phyloP scores from a whole-genome alignment of 176 grass and related monocot species.

The Aegilops longissima region DNA sequence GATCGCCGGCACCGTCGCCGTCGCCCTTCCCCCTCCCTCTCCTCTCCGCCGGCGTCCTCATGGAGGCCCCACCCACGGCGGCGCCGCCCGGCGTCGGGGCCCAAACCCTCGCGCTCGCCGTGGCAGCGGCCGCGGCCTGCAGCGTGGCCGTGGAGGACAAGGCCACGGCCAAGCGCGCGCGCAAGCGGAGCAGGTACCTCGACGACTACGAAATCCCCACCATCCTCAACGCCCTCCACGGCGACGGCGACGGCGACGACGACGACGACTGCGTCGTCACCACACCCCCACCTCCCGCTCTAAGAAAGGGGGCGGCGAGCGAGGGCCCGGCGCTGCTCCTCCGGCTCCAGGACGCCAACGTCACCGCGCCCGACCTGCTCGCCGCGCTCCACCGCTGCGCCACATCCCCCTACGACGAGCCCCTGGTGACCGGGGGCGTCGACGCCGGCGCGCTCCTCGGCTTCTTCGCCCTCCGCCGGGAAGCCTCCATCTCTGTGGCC shows the following conservation, averaged over 20 bases:
- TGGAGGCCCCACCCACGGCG: neutral
- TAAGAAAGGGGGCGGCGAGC: neutral
- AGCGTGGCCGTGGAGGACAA: neutral
- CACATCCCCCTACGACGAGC: neutral
- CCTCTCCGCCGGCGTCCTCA: neutral
- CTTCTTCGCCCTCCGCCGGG: constrained; percentile 16
- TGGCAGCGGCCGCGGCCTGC: too few species aligned
- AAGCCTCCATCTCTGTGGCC: neutral
- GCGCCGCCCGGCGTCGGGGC: neutral
- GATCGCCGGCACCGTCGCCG: neutral
- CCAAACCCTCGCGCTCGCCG: neutral
- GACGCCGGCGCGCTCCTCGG: constrained; percentile 17
- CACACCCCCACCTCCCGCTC: neutral
- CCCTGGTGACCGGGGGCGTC: neutral
- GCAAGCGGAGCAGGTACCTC: constrained; percentile 91
- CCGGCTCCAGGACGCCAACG: neutral
- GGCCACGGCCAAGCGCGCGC: constrained; percentile 45
- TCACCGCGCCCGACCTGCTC: constrained; percentile 24
- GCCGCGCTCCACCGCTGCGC: constrained; percentile 9
- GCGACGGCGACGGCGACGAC: neutral
- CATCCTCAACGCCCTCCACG: neutral
- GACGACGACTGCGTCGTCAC: neutral
- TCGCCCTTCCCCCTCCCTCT: neutral
- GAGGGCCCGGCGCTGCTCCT: constrained; percentile 4
- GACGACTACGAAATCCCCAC: neutral